Base-by-base conservation (phyloP, 495 filamentous ascomycete species). In the Xylaria castorea region DNA sequence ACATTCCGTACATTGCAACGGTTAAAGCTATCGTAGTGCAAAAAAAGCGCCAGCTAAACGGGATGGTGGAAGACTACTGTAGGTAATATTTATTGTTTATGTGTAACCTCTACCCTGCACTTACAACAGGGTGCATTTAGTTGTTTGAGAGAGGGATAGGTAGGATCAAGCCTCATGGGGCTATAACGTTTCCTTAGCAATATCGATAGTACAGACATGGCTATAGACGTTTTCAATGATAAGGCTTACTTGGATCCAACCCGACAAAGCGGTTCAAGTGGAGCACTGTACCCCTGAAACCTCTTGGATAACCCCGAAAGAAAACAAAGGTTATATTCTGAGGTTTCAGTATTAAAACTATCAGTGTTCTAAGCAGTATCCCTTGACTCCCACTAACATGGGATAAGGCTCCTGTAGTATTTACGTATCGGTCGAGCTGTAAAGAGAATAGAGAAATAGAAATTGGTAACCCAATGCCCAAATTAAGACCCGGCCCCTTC, bases 181-280 rank as follows among this genome's bases (percentile, higher is more conserved):
- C 9, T 12, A 9, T 25, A 12, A 53, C n/a, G 8, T 53, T 53
- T 22, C 9, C 50, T 53, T 9, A 8, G 7, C 18, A 51, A 25
- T 51, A 51, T 51, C 7, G 8, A 25, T 8, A 51, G n/a, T 51
- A 0, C 5, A 25, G 9, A 22, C 9, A 51, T 22, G 48, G 8
- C 48, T 11, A 51, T 25, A 6, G 22, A 51, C 20, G 25, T 25
- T 50, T 22, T 25, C 48, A 20, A 51, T 11, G 18, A 51, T 11
- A 51, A 11, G 48, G 25, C 8, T 3, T 18, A 44, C 14, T 18
- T 16, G n/a, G n/a, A 73, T 73, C 75, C 81, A 71, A 75, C 80
- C 79, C 77, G 83, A 79, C 85, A 83, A 80, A 83, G 85, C 85
- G 85, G 85, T 83, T 84, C 84, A 83, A 80, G 71, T 65, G 71